Percentiles rank a stretch among this genome's conserved stretches.
These are phyloP conservation scores for Trichoderma hamatum DNA, from an alignment of 2,329 filamentous ascomycete species.

Conservation along the genomic window DNA sequence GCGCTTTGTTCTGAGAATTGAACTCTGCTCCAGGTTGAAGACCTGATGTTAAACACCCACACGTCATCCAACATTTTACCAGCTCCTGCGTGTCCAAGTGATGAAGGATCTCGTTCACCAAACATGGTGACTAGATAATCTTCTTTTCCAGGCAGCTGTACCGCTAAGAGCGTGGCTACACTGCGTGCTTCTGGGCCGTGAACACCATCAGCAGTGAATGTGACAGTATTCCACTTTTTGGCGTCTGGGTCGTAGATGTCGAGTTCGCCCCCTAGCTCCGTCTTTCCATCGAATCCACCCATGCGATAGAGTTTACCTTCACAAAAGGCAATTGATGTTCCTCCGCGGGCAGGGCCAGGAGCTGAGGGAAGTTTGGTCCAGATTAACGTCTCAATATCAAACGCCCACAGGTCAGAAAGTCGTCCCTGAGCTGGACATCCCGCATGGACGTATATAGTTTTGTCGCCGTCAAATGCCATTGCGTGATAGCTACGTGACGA, in stretches of 20 bases:
- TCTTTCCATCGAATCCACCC: too few relatives aligned
- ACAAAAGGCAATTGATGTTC: too few relatives aligned
- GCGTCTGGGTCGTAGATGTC: too few relatives aligned
- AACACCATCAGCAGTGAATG: too few relatives aligned
- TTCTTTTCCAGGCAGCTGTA: too few relatives aligned
- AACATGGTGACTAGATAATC: too few relatives aligned
- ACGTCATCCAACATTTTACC: background rate
- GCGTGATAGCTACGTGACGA: background rate
- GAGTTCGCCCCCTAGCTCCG: too few relatives aligned
- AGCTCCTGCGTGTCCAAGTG: background rate
- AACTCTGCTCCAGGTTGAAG: background rate
- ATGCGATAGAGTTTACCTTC: too few relatives aligned
- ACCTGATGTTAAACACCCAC: background rate
- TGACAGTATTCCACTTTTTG: too few relatives aligned
- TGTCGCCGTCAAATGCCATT: background rate
- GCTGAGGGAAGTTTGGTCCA: background rate
- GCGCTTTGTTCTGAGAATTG: background rate
- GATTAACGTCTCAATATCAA: background rate
- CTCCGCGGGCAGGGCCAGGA: background rate
- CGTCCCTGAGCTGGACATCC: background rate
- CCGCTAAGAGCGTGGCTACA: too few relatives aligned
- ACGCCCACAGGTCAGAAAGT: background rate
- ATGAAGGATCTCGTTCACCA: background rate
- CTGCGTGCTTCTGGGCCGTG: too few relatives aligned
- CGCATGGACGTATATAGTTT: background rate